A percentile compares a stretch with the other conserved stretches of the same genome.
Evolutionary conservation across 148 eudicot species (phyloP).

Genomic region (Chenopodium album): DNA sequence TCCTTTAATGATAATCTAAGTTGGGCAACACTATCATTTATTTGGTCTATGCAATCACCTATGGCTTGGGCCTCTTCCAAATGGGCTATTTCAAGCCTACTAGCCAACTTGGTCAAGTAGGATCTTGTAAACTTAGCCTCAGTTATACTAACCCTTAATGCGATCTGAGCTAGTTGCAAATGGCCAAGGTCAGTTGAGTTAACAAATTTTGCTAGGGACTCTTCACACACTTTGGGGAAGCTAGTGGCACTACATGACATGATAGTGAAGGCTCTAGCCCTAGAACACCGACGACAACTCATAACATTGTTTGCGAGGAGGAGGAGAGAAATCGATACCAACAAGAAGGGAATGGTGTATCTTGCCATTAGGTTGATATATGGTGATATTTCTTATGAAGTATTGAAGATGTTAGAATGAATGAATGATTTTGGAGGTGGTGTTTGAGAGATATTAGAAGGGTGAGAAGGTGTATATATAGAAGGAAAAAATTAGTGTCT

Average conservation of each 20-base stretch:
- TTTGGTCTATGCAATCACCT: constrained; percentile 49
- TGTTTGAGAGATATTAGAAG: not conserved
- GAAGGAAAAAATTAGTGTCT: constrained; percentile 10
- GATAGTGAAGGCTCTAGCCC: constrained; percentile 37
- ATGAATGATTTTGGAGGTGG: not conserved
- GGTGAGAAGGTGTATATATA: constrained; percentile 28
- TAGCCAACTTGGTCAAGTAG: constrained; percentile 44
- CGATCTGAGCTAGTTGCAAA: constrained; percentile 46
- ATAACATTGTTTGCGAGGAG: constrained; percentile 6
- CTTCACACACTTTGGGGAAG: constrained; percentile 25
- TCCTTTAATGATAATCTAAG: constrained; percentile 45
- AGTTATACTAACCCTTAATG: constrained; percentile 44
- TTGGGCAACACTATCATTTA: constrained; percentile 52
- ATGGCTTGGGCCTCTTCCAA: constrained; percentile 36
- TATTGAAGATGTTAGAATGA: not conserved
- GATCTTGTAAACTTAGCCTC: constrained; percentile 42
- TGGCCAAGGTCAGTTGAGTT: constrained; percentile 33
- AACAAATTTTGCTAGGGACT: constrained; percentile 20
- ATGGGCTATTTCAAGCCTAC: constrained; percentile 15
- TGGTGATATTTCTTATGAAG: not conserved
- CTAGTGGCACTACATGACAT: constrained; percentile 39
- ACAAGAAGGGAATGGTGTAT: constrained; percentile 25
- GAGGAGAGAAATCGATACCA: constrained; percentile 28
- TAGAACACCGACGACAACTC: constrained; percentile 29
- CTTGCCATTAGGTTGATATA: constrained; percentile 33